Conservation (phyloP, 306 rosid species). For the Lotus japonicus region DNA sequence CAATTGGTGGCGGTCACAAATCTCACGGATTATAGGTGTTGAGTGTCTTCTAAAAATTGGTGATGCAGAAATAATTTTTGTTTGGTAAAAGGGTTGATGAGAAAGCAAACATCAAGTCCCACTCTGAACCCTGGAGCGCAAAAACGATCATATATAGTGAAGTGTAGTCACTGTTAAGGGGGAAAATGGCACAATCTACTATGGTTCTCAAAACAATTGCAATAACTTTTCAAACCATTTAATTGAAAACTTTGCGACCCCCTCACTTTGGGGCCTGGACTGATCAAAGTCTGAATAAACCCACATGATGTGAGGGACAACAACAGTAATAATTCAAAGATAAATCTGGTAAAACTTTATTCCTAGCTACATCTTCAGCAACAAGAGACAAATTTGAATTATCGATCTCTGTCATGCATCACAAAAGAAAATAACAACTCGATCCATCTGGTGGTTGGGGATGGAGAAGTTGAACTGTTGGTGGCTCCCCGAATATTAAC, state of each 20-base stretch:
- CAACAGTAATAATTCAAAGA: not conserved
- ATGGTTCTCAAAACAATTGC: constrained; percentile 29
- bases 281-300: constrained; percentile 23
- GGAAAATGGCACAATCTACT: constrained; percentile 8
- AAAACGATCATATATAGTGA: constrained; percentile 22
- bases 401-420: constrained; percentile 1
- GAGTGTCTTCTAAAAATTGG: too few relatives aligned
- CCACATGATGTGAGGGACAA: constrained; percentile 37
- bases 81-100: not conserved
- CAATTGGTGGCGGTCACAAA: too few relatives aligned
- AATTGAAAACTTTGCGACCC: constrained; percentile 34
- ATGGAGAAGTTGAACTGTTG: not conserved
- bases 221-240: constrained; percentile 34
- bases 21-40: too few relatives aligned
- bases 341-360: not conserved
- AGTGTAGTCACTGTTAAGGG: constrained; percentile 30
- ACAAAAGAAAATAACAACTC: not conserved
- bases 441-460: not conserved
- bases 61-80: too few relatives aligned
- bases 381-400: constrained; percentile 14
- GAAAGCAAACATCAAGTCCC: constrained; percentile 21
- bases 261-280: constrained; percentile 25
- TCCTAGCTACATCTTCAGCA: constrained; percentile 5
- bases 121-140: constrained; percentile 21
- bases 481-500: not conserved